These are phyloP conservation scores for Penicillium cinerascens DNA, from an alignment of 495 filamentous ascomycete species.

Conservation along the genomic window DNA sequence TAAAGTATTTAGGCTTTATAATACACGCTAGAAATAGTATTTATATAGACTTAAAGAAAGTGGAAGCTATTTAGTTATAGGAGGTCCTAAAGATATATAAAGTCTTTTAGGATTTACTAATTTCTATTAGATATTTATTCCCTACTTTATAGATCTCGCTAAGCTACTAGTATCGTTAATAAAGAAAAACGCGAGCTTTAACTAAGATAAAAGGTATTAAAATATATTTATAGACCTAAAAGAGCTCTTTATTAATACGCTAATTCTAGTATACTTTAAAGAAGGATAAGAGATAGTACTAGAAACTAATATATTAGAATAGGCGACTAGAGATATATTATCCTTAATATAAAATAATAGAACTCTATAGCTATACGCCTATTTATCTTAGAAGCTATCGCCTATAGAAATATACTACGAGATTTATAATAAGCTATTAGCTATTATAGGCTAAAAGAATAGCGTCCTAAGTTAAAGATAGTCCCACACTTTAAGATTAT, in stretches of 20 bases:
- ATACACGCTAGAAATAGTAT: background rate
- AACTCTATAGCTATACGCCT: too few species aligned
- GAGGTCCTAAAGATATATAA: background rate
- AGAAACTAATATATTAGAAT: background rate
- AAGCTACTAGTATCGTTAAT: background rate
- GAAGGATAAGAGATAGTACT: slow-evolving; percentile 1
- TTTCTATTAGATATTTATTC: too few species aligned
- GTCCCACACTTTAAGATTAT: too few species aligned
- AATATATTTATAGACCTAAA: background rate
- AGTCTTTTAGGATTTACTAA: background rate
- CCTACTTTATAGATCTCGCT: too few species aligned
- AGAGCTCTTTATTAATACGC: background rate
- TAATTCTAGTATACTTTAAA: background rate
- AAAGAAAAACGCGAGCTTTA: background rate
- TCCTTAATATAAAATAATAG: too few species aligned
- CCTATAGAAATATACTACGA: too few species aligned
- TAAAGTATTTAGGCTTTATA: slow-evolving; percentile 1
- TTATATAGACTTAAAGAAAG: background rate
- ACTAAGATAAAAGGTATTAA: background rate
- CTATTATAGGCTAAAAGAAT: too few species aligned
- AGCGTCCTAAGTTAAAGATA: too few species aligned
- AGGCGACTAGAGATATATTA: background rate
- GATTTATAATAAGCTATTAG: too few species aligned
- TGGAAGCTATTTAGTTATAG: background rate
- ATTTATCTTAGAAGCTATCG: too few species aligned